Base-by-base conservation (phyloP, 805 yeast species). In the Zygosaccharomyces kombuchaensis region DNA sequence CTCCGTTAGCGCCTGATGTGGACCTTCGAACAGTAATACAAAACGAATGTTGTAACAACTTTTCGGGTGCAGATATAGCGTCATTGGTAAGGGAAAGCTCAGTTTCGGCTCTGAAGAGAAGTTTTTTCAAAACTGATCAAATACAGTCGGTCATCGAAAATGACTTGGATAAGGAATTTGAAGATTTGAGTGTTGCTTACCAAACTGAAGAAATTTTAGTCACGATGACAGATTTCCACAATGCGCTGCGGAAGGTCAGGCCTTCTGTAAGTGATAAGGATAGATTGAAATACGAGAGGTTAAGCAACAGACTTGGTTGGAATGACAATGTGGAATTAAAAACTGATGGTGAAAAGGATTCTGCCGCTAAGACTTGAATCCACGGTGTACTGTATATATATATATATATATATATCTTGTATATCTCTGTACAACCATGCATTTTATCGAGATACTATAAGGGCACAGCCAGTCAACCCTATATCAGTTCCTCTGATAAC, bases 71-170 rank as follows among this genome's bases (percentile, higher is more conserved):
- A 0, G 99, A 93, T 72, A 73, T 93, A 46, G 88, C 95, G 1
- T 88, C 96, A 2, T 69, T 93, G 46, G 91, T 87, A 1, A 76
- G 96, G 58, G 98, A 93, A 61, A 95, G 98, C n/a, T 89, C 96
- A 54, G 93, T 89, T 5, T 69, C 78, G 42, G 95, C 97, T 1
- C 73, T 90, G 63, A 85, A 88, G 63, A 80, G 81, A 63, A 81
- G 76, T 56, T 82, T 85, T 53, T 85, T 84, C 65, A 66, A 67
- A 9, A 65, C 65, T 5, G 78, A 76, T 36, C 69, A 71, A 49
- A 56, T 70, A 47, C 66, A 62, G 25, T 66, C 70, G 9, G 62
- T 66, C 16, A 75, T 65, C n/a, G 78, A 80, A 38, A 78, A 75
- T 42, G 58, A 71, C 45, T 61, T 71, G n/a, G 72, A 72, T 35